Evolutionary conservation across 176 grass and related monocot species (phyloP).

Genomic region (Oryza meridionalis): DNA sequence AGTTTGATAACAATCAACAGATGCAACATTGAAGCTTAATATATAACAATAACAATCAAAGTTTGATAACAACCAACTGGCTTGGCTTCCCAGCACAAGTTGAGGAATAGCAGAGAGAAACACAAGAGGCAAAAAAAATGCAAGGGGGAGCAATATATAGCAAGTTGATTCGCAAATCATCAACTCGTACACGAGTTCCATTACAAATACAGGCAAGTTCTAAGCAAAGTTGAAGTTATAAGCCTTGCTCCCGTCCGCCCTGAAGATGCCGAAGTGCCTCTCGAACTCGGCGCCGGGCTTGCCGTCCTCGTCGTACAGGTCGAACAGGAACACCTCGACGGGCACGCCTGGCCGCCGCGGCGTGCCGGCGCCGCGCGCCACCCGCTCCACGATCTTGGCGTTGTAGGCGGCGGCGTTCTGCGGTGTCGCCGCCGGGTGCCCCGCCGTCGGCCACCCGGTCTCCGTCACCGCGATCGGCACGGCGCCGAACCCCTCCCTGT

Average conservation of each 20-base stretch:
- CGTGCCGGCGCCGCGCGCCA: slow-evolving; percentile 45
- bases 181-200: neutral
- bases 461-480: slow-evolving; percentile 61
- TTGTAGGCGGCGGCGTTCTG: slow-evolving; percentile 64
- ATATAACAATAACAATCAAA: too few species aligned
- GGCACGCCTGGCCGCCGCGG: slow-evolving; percentile 48
- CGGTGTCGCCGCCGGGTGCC: slow-evolving; percentile 57
- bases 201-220: neutral
- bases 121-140: neutral
- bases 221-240: slow-evolving; percentile 58
- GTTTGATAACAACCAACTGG: neutral
- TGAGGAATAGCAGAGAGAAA: neutral
- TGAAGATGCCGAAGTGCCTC: slow-evolving; percentile 72
- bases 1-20: neutral
- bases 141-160: neutral
- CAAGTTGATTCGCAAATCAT: slow-evolving; percentile 13
- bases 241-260: slow-evolving; percentile 49
- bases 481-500: slow-evolving; percentile 54
- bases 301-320: slow-evolving; percentile 72
- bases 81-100: too few species aligned
- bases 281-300: slow-evolving; percentile 66
- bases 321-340: slow-evolving; percentile 72
- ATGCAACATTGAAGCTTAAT: neutral
- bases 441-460: slow-evolving; percentile 75
- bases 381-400: slow-evolving; percentile 52